Percentiles rank a stretch among this genome's conserved stretches.
These are phyloP conservation scores for Grosmannia serpens DNA, from an alignment of 2,329 filamentous ascomycete species.

Conservation along the genomic window DNA sequence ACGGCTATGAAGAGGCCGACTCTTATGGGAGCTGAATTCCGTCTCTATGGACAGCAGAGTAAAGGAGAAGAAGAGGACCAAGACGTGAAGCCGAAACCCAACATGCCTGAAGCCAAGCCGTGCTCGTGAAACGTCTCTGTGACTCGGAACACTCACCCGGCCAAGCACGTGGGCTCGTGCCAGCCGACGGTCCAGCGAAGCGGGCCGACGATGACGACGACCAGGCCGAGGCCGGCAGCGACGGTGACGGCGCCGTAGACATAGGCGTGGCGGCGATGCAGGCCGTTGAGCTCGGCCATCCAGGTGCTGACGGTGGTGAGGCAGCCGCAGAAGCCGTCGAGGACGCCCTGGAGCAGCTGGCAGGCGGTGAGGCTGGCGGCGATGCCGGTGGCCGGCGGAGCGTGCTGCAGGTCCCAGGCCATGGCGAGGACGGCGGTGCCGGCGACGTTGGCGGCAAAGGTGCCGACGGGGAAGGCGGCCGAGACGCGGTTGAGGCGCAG, in stretches of 20 bases:
- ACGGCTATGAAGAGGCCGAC: neutral
- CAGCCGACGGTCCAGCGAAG: neutral
- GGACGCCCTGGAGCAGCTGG: constrained; percentile 48
- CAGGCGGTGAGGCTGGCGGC: constrained; percentile 35
- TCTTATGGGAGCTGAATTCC: neutral
- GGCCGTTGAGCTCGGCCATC: constrained; percentile 1
- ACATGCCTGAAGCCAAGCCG: too few relatives aligned
- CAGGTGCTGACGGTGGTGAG: constrained; percentile 42
- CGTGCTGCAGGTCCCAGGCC: constrained; percentile 68
- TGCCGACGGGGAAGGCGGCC: constrained; percentile 68
- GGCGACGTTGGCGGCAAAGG: constrained; percentile 69
- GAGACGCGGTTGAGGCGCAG: constrained; percentile 55
- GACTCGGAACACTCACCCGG: neutral
- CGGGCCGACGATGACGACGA: neutral
- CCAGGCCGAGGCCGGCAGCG: neutral
- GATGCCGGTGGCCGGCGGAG: constrained; percentile 27
- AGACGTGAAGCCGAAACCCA: too few relatives aligned
- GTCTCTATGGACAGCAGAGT: too few relatives aligned
- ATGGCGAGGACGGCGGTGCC: constrained; percentile 67
- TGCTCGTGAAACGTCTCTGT: neutral
- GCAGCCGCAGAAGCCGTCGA: constrained; percentile 59
- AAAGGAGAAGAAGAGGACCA: neutral
- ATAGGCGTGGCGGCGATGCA: constrained; percentile 2
- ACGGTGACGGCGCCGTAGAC: neutral
- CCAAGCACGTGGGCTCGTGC: neutral